Base-by-base conservation (phyloP, 1,284 basidiomycete species). In the Papiliotrema nemorosa region DNA sequence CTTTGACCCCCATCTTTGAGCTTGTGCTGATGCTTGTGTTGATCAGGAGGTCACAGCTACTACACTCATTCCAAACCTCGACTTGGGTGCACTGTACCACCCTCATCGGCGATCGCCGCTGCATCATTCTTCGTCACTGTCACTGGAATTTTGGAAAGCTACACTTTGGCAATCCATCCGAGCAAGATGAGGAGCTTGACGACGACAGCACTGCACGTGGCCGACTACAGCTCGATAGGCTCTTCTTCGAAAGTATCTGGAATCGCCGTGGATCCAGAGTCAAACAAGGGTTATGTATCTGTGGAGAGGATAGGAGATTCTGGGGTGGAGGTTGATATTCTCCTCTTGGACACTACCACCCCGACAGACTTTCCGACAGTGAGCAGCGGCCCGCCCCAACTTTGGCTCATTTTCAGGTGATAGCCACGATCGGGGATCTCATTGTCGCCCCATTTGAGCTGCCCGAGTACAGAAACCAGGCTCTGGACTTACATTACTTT, bases 401-500 rank as follows among this genome's bases (percentile, higher is more conserved):
- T 3, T 20, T 5, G 16, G 4, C 33, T 50, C n/a, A 29, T 37
- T 38, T 21, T 37, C 49, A 68, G 67, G 45, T 58, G 16, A 48
- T 71, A 3, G 57, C 59, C 2, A 57, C 65, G 6, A 66, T 72
- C 55, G 48, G 58, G 10, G 60, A 64, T 0, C 66, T 63, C 6
- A 66, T 59, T 3, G 38, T 57, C 3, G 67, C 67, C 14, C 66
- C 67, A 7, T 70, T 69, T 53, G 27, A 47, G 2, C 53, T 65
- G 29, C 64, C 66, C 5, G 52, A 52, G 7, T 50, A 61, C 62
- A 37, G 53, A 53, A 73, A 49, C 25, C 79, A 86, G 64, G 78
- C 86, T 13, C 71, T 86, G 18, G 80, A 81, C 29, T 74, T 90
- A 51, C 80, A 78, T 47, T 80, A 86, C 47, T 76, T 90, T 20